Evolutionary conservation across 2,329 filamentous ascomycete species (phyloP), one percentile per base, ranked within the genome.

Genomic region (Arthroderma sp.): DNA sequence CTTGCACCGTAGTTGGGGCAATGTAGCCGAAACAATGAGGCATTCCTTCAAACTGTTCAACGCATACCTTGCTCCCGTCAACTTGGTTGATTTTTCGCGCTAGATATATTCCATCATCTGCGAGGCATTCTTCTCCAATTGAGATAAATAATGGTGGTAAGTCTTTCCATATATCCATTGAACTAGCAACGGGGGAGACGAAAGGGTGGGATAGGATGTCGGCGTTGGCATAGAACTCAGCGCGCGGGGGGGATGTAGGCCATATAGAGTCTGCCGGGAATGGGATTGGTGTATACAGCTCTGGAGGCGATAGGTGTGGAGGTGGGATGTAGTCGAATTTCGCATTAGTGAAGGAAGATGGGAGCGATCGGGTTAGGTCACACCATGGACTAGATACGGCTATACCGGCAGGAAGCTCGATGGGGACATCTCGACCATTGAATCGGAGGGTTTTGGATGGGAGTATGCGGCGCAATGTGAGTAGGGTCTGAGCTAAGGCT

Each of bases 11-110:
- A 4, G 63, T 61, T 1, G 68, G 61, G 45, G 85, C 62, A 1
- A 84, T 50, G 50, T 78, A 54, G 0, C 73, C 75, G 56, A 86
- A 68, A 41, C 66, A 68, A 47, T 70, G 67, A 6, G 67, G 67
- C 62, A 68, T 67, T 6, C 66, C 66, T 47, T 70, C 67, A 40
- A 64, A 68, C 39, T 63, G 61, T 39, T 68, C 61, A 4, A 66
- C 57, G 30, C 32, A 29, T 3, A 63, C 50, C 6, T 68, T 59
- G 1, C 59, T 49, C 3, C 55, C 61, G 27, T 65, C 66, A 6
- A 53, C 61, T 10, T 58, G 54, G 46, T 66, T 57, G 29, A 68
- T 55, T 29, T 61, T 64, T 15, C 66, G 61, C 3, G 66, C 65
- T 2, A 66, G 40, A 4, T 68, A 50, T 1, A 65, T 51, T 6